phyloP scores from a whole-genome alignment of 257 asterid species.

The Fraxinus anomala region DNA sequence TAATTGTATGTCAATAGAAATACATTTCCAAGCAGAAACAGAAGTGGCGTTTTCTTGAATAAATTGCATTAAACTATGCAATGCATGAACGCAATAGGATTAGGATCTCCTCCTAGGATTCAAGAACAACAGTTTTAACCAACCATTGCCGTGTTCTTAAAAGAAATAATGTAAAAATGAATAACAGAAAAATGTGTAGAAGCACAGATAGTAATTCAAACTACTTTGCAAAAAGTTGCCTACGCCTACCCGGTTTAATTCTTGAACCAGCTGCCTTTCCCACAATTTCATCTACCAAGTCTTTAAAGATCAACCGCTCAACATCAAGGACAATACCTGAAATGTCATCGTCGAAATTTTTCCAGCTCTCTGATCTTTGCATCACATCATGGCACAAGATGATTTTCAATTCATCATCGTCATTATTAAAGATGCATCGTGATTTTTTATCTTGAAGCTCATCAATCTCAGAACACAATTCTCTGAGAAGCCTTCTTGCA shows the following conservation, averaged over 20 bases:
- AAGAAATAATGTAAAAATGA: slow-evolving; percentile 4
- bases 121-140: not conserved
- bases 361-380: slow-evolving; percentile 62
- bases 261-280: slow-evolving; percentile 60
- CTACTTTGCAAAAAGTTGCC: slow-evolving; percentile 54
- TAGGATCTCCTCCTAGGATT: not conserved
- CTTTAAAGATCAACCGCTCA: slow-evolving; percentile 83
- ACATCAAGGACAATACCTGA: slow-evolving; percentile 77
- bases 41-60: not conserved
- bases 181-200: not conserved
- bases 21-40: not conserved
- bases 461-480: slow-evolving; percentile 73
- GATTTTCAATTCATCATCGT: slow-evolving; percentile 58
- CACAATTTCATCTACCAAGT: slow-evolving; percentile 78
- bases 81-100: not conserved
- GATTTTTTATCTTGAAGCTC: slow-evolving; percentile 46
- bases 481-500: slow-evolving; percentile 78
- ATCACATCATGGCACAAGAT: slow-evolving; percentile 62
- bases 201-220: not conserved
- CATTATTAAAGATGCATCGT: slow-evolving; percentile 46
- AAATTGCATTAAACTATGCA: not conserved
- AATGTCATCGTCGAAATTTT: slow-evolving; percentile 44
- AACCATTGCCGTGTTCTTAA: not conserved
- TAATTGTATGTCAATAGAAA: too few species aligned
- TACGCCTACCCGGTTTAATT: slow-evolving; percentile 49